These are phyloP conservation scores for Clonostachys rhizophaga DNA, from an alignment of 2,329 filamentous ascomycete genomes.

Conservation along the genomic window DNA sequence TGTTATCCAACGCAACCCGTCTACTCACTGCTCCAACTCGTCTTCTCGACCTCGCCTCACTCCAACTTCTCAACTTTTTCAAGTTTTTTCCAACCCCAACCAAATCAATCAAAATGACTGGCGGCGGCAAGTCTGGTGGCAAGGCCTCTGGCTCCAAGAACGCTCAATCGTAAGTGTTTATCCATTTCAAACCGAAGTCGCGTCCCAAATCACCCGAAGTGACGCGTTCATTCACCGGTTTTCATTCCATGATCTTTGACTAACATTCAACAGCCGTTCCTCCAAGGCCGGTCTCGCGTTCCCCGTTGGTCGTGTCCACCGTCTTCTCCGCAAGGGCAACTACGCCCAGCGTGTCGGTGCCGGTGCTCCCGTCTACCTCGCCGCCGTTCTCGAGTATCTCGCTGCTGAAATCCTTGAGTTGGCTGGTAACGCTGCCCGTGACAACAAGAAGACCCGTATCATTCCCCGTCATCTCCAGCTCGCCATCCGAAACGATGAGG, in stretches of 20 bases:
- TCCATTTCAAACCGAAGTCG: background rate
- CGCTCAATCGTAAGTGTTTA: slow-evolving; percentile 86
- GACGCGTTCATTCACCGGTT: background rate
- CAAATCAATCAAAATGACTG: slow-evolving; percentile 85
- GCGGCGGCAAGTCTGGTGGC: slow-evolving; percentile 99
- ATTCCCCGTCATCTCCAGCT: slow-evolving; percentile 98
- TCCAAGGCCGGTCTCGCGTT: slow-evolving; percentile 99
- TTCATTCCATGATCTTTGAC: background rate
- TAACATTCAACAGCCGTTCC: slow-evolving; percentile 65
- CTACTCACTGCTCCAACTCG: background rate
- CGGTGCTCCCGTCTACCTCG: slow-evolving; percentile 94
- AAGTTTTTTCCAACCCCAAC: slow-evolving; percentile 16
- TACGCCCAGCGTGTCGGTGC: slow-evolving; percentile 99
- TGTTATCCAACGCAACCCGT: slow-evolving; percentile 17
- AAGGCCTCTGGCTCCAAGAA: slow-evolving; percentile 99
- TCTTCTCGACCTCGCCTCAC: slow-evolving; percentile 7
- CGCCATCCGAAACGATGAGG: slow-evolving; percentile 98
- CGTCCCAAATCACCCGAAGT: background rate
- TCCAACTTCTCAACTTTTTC: slow-evolving; percentile 2
- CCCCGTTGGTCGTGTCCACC: slow-evolving; percentile 98
- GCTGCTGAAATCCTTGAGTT: slow-evolving; percentile 98
- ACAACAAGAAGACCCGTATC: slow-evolving; percentile 99
- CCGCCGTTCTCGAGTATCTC: slow-evolving; percentile 96
- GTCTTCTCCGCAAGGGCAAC: slow-evolving; percentile 98
- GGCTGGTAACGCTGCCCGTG: slow-evolving; percentile 95